These are phyloP conservation scores for Paraglomus occultum DNA, from an alignment of 192 early-diverging fungal genomes.

Conservation along the genomic window DNA sequence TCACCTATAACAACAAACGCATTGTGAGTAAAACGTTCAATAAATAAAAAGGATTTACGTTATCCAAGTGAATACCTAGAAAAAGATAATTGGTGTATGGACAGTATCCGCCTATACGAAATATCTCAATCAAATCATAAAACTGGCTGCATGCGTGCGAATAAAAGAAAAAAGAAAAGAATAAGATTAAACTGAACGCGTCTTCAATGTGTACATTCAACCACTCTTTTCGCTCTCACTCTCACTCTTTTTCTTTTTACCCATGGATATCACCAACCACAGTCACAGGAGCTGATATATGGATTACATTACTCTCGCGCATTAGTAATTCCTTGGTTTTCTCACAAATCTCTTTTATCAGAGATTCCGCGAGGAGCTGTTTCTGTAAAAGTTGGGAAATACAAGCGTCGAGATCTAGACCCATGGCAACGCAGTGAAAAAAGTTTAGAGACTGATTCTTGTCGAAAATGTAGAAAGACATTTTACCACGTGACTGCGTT, in stretches of 20 bases:
- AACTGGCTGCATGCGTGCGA: conserved; percentile 63
- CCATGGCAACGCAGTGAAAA: conserved; percentile 40
- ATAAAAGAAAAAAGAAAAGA: neutral
- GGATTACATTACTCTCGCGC: conserved; percentile 82
- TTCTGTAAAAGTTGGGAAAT: conserved; percentile 72
- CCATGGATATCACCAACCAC: conserved; percentile 42
- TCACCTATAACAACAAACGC: conserved; percentile 53
- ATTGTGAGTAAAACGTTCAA: neutral
- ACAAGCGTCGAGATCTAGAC: conserved; percentile 78
- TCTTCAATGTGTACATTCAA: conserved; percentile 1
- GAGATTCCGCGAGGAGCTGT: conserved; percentile 69
- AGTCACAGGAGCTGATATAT: conserved; percentile 82
- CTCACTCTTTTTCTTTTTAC: neutral
- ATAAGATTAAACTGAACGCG: neutral
- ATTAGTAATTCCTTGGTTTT: conserved; percentile 76
- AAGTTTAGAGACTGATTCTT: no score
- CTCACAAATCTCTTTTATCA: conserved; percentile 79
- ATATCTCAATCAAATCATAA: conserved; percentile 85
- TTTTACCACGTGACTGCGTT: no score
- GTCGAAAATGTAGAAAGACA: no score
- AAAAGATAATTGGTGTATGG: conserved; percentile 88
- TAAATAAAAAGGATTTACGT: neutral
- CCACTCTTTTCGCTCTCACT: no score
- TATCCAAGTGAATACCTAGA: conserved; percentile 49
- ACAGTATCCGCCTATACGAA: conserved; percentile 76